A percentile compares a stretch with the other conserved stretches of the same genome.
These are phyloP conservation scores for Eutrema salsugineum DNA, from an alignment of 441 rosid species.

Conservation along the genomic window DNA sequence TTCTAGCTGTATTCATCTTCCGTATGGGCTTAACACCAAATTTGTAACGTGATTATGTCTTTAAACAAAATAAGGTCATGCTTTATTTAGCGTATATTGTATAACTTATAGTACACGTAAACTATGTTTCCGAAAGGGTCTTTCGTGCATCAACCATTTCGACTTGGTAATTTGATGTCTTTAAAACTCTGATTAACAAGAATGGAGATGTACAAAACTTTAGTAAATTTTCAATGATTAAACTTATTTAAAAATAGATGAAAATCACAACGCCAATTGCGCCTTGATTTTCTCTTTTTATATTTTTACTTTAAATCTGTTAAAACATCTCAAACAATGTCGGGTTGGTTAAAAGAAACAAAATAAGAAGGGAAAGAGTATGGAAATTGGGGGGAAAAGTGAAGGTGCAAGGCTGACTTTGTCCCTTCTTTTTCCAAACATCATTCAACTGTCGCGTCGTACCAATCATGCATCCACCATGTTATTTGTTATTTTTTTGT, in stretches of 20 bases:
- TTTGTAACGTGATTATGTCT: too few relatives aligned
- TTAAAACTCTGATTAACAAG: not conserved
- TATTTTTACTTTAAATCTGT: not conserved
- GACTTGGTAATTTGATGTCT: too few relatives aligned
- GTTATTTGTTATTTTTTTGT: constrained; percentile 22
- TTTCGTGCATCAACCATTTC: too few relatives aligned
- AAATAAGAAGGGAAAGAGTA: not conserved
- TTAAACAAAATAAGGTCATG: too few relatives aligned
- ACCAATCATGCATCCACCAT: constrained; percentile 28
- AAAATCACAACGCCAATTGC: constrained; percentile 29
- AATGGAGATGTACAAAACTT: not conserved
- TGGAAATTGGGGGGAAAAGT: not conserved
- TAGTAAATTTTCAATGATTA: not conserved
- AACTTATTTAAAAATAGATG: not conserved
- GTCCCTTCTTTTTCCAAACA: constrained; percentile 17
- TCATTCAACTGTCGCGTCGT: constrained; percentile 28
- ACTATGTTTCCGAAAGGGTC: too few relatives aligned
- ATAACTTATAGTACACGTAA: too few relatives aligned
- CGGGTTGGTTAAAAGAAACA: constrained; percentile 14
- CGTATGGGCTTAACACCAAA: too few relatives aligned
- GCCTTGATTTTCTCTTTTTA: constrained; percentile 5
- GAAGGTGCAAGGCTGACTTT: constrained; percentile 23
- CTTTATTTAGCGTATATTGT: too few relatives aligned
- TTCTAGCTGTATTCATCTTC: too few relatives aligned
- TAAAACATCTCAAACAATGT: constrained; percentile 15